Evolutionary conservation across 1,284 basidiomycete genomes (phyloP).

Genomic region (Abortiporus biennis): DNA sequence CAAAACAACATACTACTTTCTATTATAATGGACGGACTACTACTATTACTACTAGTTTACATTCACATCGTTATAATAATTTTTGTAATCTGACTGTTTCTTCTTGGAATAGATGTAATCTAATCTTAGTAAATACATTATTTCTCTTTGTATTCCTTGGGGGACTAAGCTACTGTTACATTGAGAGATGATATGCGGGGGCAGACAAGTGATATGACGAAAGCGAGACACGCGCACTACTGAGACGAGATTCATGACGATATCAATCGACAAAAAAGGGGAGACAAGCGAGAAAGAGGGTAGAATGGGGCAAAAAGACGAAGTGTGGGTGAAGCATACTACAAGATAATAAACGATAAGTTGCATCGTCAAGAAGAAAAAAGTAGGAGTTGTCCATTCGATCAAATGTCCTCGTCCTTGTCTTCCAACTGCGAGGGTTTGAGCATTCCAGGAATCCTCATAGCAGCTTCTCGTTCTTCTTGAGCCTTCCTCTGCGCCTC

Average conservation of each 20-base stretch:
- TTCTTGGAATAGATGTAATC: too few species aligned
- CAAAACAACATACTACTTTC: too few species aligned
- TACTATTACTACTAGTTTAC: too few species aligned
- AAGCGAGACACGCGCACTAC: constrained; percentile 26
- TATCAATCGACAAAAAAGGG: too few species aligned
- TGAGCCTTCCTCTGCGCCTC: constrained; percentile 67
- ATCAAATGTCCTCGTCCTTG: constrained; percentile 81
- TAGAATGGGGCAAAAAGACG: too few species aligned
- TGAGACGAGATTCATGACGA: too few species aligned
- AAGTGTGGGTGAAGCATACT: constrained; percentile 5
- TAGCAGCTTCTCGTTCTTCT: constrained; percentile 83
- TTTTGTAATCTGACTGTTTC: too few species aligned
- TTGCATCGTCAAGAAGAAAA: too few species aligned
- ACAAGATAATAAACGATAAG: constrained; percentile 6
- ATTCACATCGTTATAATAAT: too few species aligned
- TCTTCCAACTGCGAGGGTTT: constrained; percentile 94
- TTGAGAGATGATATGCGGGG: constrained; percentile 27
- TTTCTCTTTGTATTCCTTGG: constrained; percentile 8
- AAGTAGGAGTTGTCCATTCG: too few species aligned
- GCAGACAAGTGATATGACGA: constrained; percentile 23
- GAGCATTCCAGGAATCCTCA: constrained; percentile 97
- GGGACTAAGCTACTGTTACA: constrained; percentile 27
- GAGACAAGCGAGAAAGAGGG: too few species aligned
- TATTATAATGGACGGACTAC: too few species aligned
- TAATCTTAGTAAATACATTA: constrained; percentile 12